phyloP scores from a whole-genome alignment of 2,329 filamentous ascomycete genomes.

The Harringtonia aguacate region DNA sequence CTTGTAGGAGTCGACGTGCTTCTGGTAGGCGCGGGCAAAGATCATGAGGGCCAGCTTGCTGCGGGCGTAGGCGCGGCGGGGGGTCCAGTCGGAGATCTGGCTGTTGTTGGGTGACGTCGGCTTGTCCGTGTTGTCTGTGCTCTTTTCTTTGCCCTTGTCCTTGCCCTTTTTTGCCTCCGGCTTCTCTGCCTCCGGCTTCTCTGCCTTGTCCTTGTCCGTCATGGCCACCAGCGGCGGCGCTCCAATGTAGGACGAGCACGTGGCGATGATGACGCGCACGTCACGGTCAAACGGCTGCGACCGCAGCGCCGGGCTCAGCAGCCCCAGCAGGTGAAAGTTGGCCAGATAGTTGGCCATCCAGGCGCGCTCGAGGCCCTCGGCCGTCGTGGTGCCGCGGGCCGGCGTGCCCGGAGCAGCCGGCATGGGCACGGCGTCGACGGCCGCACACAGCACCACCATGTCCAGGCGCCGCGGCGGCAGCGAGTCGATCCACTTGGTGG shows the following conservation, averaged over 20 bases:
- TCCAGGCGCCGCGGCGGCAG: constrained; percentile 79
- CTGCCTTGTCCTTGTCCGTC: neutral
- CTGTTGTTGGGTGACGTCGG: neutral
- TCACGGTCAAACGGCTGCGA: constrained; percentile 91
- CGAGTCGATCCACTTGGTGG: constrained; percentile 97
- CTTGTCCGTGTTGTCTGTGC: neutral
- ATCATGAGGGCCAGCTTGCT: constrained; percentile 74
- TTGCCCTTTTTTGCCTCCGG: constrained; percentile 12
- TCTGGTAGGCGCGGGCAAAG: constrained; percentile 85
- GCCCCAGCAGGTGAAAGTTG: constrained; percentile 89
- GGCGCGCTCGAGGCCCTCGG: constrained; percentile 74
- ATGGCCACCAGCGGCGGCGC: constrained; percentile 51
- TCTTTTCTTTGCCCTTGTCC: neutral
- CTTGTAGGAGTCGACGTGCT: constrained; percentile 76
- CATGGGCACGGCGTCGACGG: constrained; percentile 18
- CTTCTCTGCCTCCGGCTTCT: neutral
- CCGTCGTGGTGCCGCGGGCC: constrained; percentile 41
- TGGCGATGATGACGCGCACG: constrained; percentile 76
- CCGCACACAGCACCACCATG: constrained; percentile 81
- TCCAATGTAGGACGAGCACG: constrained; percentile 79
- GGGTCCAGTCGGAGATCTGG: constrained; percentile 37
- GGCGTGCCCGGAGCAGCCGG: constrained; percentile 57
- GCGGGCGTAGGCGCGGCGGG: constrained; percentile 49
- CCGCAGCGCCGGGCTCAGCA: constrained; percentile 79
- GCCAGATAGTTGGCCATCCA: constrained; percentile 95